Base-by-base conservation (phyloP, 176 grass and related monocot genomes). In the Aegilops bicornis region DNA sequence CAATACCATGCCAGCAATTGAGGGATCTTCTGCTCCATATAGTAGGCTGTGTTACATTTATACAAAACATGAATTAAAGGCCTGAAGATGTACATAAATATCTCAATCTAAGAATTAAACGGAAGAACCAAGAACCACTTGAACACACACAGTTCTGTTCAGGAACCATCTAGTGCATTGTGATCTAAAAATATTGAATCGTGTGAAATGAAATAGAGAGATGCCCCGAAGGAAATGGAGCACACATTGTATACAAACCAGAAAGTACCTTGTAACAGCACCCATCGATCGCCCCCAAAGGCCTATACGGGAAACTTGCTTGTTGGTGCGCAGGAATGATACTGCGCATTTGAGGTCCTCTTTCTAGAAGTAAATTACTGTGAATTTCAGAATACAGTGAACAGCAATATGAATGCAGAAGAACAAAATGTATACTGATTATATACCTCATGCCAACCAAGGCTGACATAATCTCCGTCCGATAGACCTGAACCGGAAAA, bases 231-330 rank as follows among this genome's bases (percentile, higher is more conserved):
- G 36, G 78, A 79, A 66, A 86, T 64, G 63, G 75, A 84, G 54
- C 64, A 84, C 78, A 31, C 13, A 60, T 12, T 76, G 25, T 81
- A 45, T 61, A 54, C 6, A 79, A 84, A 67, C 37, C 86, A 92
- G 76, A 20, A 79, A 67, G 43, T 92, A 98, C 96, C 96, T 94
- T 82, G 96, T 98, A 74, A 98, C 96, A 89, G 96, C 93, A 71
- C 96, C 96, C 96, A 96, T 98, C 1, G 96, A 96, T 83, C 93
- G 90, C 54, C 96, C 96, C 96, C 96, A 98, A 89, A 98, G 91
- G 43, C 96, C 96, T 91, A 98, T 88, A 90, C 84, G 91, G 68
- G 96, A 98, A 87, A 98, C 86, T 89, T 98, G 89, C 80, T 98
- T 96, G 89, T 88, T 92, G 72, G 79, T 91, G 67, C 96, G 90